Conservation (phyloP, 805 yeast species). For the Candida tibetensis region DNA sequence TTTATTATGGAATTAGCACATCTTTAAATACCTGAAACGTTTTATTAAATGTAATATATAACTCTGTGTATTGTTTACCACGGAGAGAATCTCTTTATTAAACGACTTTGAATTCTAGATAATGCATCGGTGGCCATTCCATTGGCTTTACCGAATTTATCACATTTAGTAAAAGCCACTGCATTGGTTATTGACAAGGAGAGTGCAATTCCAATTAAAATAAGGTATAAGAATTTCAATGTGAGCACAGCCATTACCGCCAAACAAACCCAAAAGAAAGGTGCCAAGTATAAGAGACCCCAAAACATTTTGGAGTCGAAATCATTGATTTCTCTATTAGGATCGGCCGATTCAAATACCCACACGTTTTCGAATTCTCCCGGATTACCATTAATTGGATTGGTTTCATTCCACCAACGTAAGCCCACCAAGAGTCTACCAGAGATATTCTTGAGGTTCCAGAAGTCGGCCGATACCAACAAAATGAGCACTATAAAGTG, state of each 20-base stretch:
- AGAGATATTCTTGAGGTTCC: slow-evolving; percentile 88
- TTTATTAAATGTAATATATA: too few species aligned
- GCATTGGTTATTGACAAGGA: slow-evolving; percentile 78
- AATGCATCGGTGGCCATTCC: slow-evolving; percentile 57
- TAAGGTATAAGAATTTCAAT: slow-evolving; percentile 65
- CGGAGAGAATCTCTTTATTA: slow-evolving; percentile 49
- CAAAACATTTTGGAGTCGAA: slow-evolving; percentile 90
- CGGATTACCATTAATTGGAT: slow-evolving; percentile 40
- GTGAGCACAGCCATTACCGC: slow-evolving; percentile 78
- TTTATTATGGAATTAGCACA: too few species aligned
- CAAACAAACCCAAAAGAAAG: slow-evolving; percentile 70
- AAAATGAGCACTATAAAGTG: slow-evolving; percentile 78
- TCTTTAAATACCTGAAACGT: too few species aligned
- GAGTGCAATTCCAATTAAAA: slow-evolving; percentile 64
- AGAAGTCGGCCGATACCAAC: slow-evolving; percentile 83
- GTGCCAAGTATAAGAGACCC: slow-evolving; percentile 72
- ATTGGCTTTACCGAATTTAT: slow-evolving; percentile 85
- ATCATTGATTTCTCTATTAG: slow-evolving; percentile 72
- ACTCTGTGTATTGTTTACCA: too few species aligned
- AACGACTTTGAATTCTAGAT: slow-evolving; percentile 48
- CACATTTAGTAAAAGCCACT: slow-evolving; percentile 88
- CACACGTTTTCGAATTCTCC: slow-evolving; percentile 65
- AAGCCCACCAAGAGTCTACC: slow-evolving; percentile 89
- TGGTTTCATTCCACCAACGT: slow-evolving; percentile 92
- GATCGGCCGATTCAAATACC: slow-evolving; percentile 88